These are phyloP conservation scores for Mikania micrantha DNA, from an alignment of 129 eudicot genomes.

Conservation along the genomic window DNA sequence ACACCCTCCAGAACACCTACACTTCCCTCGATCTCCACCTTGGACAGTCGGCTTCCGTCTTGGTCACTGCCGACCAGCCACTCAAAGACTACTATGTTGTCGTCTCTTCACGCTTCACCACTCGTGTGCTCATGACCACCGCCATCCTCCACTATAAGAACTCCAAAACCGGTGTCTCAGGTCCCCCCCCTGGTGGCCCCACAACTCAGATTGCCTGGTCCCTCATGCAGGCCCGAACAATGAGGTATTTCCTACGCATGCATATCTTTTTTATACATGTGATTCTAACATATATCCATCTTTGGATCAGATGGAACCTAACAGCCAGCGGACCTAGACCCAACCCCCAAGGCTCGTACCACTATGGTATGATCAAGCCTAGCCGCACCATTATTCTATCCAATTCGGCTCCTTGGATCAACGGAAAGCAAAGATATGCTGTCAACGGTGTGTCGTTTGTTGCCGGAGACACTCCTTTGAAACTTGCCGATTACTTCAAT, in stretches of 20 bases:
- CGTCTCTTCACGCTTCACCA: constrained; percentile 82
- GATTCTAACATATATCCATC: too few relatives aligned
- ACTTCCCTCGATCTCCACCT: constrained; percentile 76
- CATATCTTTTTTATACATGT: too few relatives aligned
- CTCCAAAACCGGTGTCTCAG: constrained; percentile 67
- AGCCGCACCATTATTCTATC: constrained; percentile 75
- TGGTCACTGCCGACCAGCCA: constrained; percentile 82
- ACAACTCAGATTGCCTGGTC: constrained; percentile 70
- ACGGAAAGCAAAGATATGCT: constrained; percentile 80
- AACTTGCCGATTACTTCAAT: constrained; percentile 81
- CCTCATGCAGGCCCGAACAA: constrained; percentile 67
- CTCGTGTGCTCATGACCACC: constrained; percentile 59
- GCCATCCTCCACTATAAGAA: constrained; percentile 84
- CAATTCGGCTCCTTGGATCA: constrained; percentile 81
- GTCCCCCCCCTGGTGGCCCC: constrained; percentile 78
- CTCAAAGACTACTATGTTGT: constrained; percentile 76
- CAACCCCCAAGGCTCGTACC: constrained; percentile 97
- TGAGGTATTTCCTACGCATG: constrained; percentile 58
- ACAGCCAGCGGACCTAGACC: constrained; percentile 98
- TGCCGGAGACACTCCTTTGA: constrained; percentile 73
- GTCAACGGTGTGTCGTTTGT: constrained; percentile 80
- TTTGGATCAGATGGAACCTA: constrained; percentile 58
- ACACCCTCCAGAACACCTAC: constrained; percentile 72
- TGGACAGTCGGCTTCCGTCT: constrained; percentile 82
- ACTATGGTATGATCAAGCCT: constrained; percentile 77